These are phyloP conservation scores for Fusarium oxysporum DNA, from an alignment of 2,329 filamentous ascomycete genomes.

Conservation along the genomic window DNA sequence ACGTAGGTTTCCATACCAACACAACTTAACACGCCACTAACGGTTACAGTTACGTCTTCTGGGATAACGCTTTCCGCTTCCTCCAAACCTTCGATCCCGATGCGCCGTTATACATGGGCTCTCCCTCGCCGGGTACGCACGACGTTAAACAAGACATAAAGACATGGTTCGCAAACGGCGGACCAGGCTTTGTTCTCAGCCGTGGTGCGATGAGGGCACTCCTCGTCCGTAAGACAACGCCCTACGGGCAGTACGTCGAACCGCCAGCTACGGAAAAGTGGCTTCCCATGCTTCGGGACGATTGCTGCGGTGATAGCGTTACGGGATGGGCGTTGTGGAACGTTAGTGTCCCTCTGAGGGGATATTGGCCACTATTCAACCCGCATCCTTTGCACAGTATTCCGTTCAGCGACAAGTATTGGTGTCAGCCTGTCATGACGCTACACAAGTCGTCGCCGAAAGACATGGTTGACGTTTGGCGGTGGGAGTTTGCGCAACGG, in stretches of 20 bases:
- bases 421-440: conserved; percentile 63
- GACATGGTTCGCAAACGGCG: conserved; percentile 62
- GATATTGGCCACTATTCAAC: conserved; percentile 63
- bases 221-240: conserved; percentile 48
- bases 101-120: conserved; percentile 61
- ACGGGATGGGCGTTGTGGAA: conserved; percentile 60
- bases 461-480: conserved; percentile 62
- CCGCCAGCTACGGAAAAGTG: conserved; percentile 54
- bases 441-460: conserved; percentile 60
- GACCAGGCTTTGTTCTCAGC: conserved; percentile 60
- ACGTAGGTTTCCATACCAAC: conserved; percentile 53
- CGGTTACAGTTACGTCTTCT: conserved; percentile 43
- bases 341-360: conserved; percentile 57
- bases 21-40: conserved; percentile 1
- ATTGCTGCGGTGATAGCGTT: conserved; percentile 66
- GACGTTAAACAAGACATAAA: conserved; percentile 47
- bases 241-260: conserved; percentile 54
- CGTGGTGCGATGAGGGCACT: conserved; percentile 58
- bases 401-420: conserved; percentile 59
- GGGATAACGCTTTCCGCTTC: conserved; percentile 61
- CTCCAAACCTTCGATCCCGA: conserved; percentile 61
- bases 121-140: conserved; percentile 56
- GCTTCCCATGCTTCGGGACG: conserved; percentile 55
- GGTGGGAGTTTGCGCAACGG: conserved; percentile 55
- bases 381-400: conserved; percentile 63